A percentile compares a stretch with the other conserved stretches of the same genome.
These are phyloP conservation scores for Xylaria bambusicola DNA, from an alignment of 495 filamentous ascomycete species.

Conservation along the genomic window DNA sequence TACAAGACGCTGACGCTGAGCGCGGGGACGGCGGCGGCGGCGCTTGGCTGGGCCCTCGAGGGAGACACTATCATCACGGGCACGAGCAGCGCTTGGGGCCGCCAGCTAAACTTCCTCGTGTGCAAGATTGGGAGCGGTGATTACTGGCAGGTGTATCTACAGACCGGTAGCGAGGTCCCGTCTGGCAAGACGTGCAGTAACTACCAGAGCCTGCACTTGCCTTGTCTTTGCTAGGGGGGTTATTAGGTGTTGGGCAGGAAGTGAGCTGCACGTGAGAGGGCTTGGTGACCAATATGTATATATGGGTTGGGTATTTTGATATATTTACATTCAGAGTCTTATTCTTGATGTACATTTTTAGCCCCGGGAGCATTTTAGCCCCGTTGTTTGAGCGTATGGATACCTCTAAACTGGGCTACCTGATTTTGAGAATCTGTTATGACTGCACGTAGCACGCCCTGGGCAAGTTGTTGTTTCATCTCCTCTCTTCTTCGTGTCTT, in stretches of 20 bases:
- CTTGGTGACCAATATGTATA: neutral
- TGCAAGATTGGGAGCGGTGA: conserved; percentile 40
- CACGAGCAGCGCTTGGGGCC: conserved; percentile 44
- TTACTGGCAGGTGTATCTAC: conserved; percentile 53
- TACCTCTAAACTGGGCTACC: neutral
- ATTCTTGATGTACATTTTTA: conserved; percentile 3
- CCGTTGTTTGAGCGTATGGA: too few species aligned
- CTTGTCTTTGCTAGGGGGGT: conserved; percentile 49
- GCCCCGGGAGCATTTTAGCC: too few species aligned
- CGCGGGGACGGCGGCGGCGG: conserved; percentile 33
- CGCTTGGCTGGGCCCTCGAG: conserved; percentile 52
- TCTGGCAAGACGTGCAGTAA: conserved; percentile 51
- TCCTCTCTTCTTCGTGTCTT: neutral
- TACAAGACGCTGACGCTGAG: conserved; percentile 47
- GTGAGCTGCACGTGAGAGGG: neutral
- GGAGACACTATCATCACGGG: conserved; percentile 56
- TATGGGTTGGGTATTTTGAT: neutral
- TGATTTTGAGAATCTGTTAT: neutral
- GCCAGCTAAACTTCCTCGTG: conserved; percentile 54
- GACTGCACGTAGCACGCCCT: conserved; percentile 22
- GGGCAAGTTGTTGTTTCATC: conserved; percentile 1
- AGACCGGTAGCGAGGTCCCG: conserved; percentile 51
- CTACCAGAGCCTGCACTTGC: conserved; percentile 54
- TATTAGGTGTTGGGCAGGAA: too few species aligned
- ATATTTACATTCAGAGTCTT: conserved; percentile 6